Conservation (phyloP, 805 yeast genomes). For the Metschnikowia vanudenii region DNA sequence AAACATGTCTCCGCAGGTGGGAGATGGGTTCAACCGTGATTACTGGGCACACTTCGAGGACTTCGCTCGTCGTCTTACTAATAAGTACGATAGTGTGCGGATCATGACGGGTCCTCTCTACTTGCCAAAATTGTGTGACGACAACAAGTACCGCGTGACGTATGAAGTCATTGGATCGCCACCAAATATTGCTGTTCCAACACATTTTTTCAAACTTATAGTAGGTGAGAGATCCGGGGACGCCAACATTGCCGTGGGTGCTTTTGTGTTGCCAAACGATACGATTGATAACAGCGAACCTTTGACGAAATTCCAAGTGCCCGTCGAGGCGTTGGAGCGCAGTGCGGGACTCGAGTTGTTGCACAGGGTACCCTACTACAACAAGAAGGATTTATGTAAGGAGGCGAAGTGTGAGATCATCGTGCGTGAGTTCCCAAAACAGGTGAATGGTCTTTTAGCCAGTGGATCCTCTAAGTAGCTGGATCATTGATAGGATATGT, state of each 20-base stretch:
- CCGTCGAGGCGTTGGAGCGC: conserved; percentile 84
- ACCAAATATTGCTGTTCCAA: conserved; percentile 94
- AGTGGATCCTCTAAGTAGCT: conserved; percentile 1
- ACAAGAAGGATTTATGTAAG: conserved; percentile 65
- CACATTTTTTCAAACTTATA: conserved; percentile 89
- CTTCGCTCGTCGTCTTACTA: conserved; percentile 75
- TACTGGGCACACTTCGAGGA: conserved; percentile 97
- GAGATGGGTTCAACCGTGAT: conserved; percentile 95
- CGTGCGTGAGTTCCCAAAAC: conserved; percentile 73
- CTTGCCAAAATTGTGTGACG: conserved; percentile 74
- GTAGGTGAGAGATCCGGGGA: conserved; percentile 66
- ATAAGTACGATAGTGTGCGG: conserved; percentile 70
- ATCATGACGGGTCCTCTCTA: conserved; percentile 92
- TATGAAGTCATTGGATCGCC: conserved; percentile 97
- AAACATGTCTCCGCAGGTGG: conserved; percentile 96
- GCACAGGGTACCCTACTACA: conserved; percentile 57
- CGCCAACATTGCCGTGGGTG: conserved; percentile 69
- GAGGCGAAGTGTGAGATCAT: conserved; percentile 78
- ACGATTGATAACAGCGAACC: conserved; percentile 69
- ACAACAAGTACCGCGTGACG: conserved; percentile 79
- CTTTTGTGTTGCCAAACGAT: conserved; percentile 93
- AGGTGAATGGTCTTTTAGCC: conserved; percentile 24
- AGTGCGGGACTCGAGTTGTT: conserved; percentile 82
- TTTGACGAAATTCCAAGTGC: conserved; percentile 76
- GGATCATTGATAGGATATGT: not conserved